phyloP scores from a whole-genome alignment of 139 green algal species.

The Choricystis sp. region DNA sequence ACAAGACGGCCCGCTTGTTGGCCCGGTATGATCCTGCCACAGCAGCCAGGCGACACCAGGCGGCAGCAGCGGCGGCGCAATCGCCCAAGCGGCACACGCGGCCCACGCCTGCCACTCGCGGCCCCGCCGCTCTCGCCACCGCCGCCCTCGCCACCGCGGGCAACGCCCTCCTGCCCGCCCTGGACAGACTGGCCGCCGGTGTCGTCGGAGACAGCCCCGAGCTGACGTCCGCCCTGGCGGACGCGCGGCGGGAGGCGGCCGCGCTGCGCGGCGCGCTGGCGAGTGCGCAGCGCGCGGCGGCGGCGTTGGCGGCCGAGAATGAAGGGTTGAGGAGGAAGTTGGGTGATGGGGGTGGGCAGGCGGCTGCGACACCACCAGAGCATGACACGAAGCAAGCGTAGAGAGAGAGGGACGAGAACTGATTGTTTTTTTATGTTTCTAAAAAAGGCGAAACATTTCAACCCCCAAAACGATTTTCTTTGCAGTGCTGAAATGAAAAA shows the following conservation, averaged over 20 bases:
- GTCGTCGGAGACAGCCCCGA: slow-evolving; percentile 31
- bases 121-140: neutral
- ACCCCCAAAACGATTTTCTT: too few species aligned
- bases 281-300: too few species aligned
- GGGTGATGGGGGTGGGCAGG: neutral
- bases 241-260: neutral
- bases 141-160: neutral
- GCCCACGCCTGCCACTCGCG: neutral
- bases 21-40: slow-evolving; percentile 40
- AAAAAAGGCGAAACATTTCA: too few species aligned
- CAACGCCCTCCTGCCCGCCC: slow-evolving; percentile 20
- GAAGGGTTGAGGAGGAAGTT: neutral
- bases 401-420: too few species aligned
- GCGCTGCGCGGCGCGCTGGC: too few species aligned
- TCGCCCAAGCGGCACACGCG: neutral
- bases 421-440: too few species aligned
- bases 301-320: neutral
- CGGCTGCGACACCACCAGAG: too few species aligned
- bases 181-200: slow-evolving; percentile 29
- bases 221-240: slow-evolving; percentile 21
- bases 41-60: slow-evolving; percentile 2
- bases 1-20: slow-evolving; percentile 31
- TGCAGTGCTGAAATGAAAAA: too few species aligned
- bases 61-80: too few species aligned
- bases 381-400: too few species aligned